Conservation (phyloP, 140 eudicot genomes). For the Flaveria floridana region DNA sequence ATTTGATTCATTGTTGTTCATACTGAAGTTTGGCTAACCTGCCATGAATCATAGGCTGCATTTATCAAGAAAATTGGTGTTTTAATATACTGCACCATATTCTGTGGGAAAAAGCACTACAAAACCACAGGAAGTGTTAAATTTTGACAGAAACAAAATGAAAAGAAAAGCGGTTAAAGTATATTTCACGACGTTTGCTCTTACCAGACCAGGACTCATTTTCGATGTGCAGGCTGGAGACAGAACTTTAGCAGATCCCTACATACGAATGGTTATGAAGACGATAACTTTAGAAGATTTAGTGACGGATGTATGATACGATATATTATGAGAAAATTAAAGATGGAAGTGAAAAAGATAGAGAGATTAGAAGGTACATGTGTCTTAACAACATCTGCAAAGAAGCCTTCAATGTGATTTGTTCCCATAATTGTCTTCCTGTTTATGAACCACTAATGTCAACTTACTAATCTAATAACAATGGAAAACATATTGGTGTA, state of each 20-base stretch:
- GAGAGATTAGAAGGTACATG: slow-evolving; percentile 38
- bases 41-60: slow-evolving; percentile 99
- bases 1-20: not conserved
- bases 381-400: slow-evolving; percentile 58
- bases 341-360: not conserved
- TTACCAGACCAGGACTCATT: slow-evolving; percentile 71
- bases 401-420: slow-evolving; percentile 63
- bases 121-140: slow-evolving; percentile 18
- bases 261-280: slow-evolving; percentile 31
- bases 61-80: slow-evolving; percentile 81
- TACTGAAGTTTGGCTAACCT: slow-evolving; percentile 54
- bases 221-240: slow-evolving; percentile 56
- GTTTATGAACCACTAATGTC: slow-evolving; percentile 25
- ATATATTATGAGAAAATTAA: no score
- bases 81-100: slow-evolving; percentile 47
- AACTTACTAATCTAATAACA: not conserved
- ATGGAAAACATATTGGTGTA: not conserved
- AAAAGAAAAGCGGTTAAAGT: not conserved
- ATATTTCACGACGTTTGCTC: slow-evolving; percentile 13
- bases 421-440: slow-evolving; percentile 69
- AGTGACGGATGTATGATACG: not conserved
- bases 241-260: slow-evolving; percentile 77
- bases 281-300: not conserved
- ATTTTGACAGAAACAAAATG: not conserved
- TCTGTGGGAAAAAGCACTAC: slow-evolving; percentile 95